These are phyloP conservation scores for Bertia moriformis DNA, from an alignment of 2,329 filamentous ascomycete genomes.

Conservation along the genomic window DNA sequence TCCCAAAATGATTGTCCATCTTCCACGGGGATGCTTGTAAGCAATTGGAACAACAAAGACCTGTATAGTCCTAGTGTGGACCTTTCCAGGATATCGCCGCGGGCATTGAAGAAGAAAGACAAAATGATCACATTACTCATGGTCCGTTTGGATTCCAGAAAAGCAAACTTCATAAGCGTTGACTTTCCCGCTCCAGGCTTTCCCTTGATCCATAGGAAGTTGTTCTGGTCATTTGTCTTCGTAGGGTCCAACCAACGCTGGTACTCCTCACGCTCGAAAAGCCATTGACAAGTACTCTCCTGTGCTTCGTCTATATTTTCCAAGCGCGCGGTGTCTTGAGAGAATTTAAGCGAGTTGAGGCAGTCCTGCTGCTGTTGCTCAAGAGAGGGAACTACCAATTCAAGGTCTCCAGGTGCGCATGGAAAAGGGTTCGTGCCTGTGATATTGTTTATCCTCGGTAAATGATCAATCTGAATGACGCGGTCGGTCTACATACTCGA, in stretches of 20 bases:
- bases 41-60: constrained; percentile 27
- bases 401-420: background rate
- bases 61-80: constrained; percentile 28
- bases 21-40: constrained; percentile 15
- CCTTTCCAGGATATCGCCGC: constrained; percentile 25
- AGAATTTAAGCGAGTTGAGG: background rate
- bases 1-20: no score
- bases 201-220: constrained; percentile 27
- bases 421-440: background rate
- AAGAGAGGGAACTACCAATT: background rate
- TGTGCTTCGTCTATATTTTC: constrained; percentile 13
- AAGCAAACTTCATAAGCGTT: constrained; percentile 23
- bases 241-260: constrained; percentile 14
- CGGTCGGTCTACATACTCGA: background rate
- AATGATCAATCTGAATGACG: background rate
- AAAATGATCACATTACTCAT: constrained; percentile 9
- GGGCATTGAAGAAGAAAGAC: constrained; percentile 33
- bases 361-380: no score
- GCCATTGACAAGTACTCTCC: constrained; percentile 14
- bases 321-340: no score
- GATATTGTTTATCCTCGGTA: background rate
- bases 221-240: constrained; percentile 12
- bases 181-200: constrained; percentile 26
- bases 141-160: constrained; percentile 4
- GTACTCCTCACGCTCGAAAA: constrained; percentile 12